Conservation (phyloP, 2,329 filamentous ascomycete genomes). For the Emergomyces africanus region DNA sequence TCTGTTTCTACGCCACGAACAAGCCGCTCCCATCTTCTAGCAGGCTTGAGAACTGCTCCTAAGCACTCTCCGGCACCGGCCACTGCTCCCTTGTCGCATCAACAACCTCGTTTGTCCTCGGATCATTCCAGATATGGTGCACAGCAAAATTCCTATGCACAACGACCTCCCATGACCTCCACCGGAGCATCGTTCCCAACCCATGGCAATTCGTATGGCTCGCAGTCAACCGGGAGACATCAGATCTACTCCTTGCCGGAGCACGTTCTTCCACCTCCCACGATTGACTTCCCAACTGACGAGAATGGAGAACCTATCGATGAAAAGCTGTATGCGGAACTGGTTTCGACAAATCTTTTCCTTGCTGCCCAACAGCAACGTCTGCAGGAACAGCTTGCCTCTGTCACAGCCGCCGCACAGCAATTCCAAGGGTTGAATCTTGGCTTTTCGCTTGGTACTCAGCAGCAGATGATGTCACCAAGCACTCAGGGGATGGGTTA, state of each 20-base stretch:
- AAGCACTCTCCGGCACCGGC: conserved; percentile 68
- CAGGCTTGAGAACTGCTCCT: conserved; percentile 82
- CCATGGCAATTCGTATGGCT: conserved; percentile 22
- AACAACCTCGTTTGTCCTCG: conserved; percentile 35
- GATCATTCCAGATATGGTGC: conserved; percentile 37
- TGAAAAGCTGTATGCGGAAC: conserved; percentile 71
- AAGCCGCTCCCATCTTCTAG: conserved; percentile 86
- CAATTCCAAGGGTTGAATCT: conserved; percentile 69
- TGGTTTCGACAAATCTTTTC: conserved; percentile 83
- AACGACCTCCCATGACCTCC: conserved; percentile 46
- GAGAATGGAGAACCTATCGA: conserved; percentile 65
- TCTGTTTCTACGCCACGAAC: conserved; percentile 74
- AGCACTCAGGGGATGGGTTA: conserved; percentile 41
- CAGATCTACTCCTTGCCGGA: conserved; percentile 60
- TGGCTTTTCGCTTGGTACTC: conserved; percentile 24
- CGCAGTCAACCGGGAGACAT: conserved; percentile 28
- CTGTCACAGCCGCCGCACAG: conserved; percentile 68
- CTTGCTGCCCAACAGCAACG: conserved; percentile 90
- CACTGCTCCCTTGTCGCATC: conserved; percentile 48
- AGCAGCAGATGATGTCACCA: conserved; percentile 35
- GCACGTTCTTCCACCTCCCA: conserved; percentile 55
- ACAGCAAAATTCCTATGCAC: conserved; percentile 17
- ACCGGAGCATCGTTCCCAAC: conserved; percentile 41
- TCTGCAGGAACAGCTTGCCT: conserved; percentile 83
- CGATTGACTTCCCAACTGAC: conserved; percentile 54